Percentiles rank a stretch among this genome's conserved stretches.
Conservation (phyloP, 495 filamentous ascomycete species). For the Platismatia glauca region DNA sequence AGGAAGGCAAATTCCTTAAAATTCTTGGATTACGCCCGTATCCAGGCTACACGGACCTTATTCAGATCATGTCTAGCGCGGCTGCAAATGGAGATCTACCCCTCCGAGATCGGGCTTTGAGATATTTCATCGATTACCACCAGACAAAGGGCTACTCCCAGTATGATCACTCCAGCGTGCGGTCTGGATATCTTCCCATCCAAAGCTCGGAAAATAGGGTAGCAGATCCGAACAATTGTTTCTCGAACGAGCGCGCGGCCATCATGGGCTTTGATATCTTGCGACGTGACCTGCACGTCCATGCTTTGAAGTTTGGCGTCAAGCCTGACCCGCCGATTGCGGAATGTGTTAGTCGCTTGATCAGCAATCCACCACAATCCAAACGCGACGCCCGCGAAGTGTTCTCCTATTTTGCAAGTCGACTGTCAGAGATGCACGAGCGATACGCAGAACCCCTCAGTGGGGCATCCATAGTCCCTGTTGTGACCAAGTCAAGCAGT, state of each 20-base stretch:
- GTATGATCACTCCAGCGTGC: slow-evolving; percentile 47
- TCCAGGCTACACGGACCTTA: slow-evolving; percentile 60
- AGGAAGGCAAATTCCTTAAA: slow-evolving; percentile 64
- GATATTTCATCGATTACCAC: slow-evolving; percentile 75
- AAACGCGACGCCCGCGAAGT: slow-evolving; percentile 54
- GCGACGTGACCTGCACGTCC: slow-evolving; percentile 56
- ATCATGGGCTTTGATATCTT: slow-evolving; percentile 75
- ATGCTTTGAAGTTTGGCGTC: slow-evolving; percentile 79
- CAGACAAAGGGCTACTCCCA: slow-evolving; percentile 62
- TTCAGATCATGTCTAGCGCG: slow-evolving; percentile 63
- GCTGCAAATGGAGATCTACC: slow-evolving; percentile 43
- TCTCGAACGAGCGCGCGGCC: slow-evolving; percentile 64
- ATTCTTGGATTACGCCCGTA: slow-evolving; percentile 59
- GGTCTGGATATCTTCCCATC: slow-evolving; percentile 62
- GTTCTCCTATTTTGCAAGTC: slow-evolving; percentile 74
- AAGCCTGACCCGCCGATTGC: slow-evolving; percentile 64
- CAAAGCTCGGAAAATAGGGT: slow-evolving; percentile 53
- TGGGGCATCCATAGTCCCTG: slow-evolving; percentile 61
- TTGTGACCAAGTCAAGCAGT: slow-evolving; percentile 35
- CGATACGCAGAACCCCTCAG: slow-evolving; percentile 50
- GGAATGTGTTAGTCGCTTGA: slow-evolving; percentile 60
- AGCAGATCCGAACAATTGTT: slow-evolving; percentile 68
- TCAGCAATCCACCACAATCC: slow-evolving; percentile 59
- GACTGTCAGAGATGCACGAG: slow-evolving; percentile 61
- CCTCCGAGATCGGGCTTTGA: slow-evolving; percentile 57